A percentile compares a stretch with the other conserved stretches of the same genome.
These are phyloP conservation scores for Venturia asperata DNA, from an alignment of 2,329 filamentous ascomycete species.

Conservation along the genomic window DNA sequence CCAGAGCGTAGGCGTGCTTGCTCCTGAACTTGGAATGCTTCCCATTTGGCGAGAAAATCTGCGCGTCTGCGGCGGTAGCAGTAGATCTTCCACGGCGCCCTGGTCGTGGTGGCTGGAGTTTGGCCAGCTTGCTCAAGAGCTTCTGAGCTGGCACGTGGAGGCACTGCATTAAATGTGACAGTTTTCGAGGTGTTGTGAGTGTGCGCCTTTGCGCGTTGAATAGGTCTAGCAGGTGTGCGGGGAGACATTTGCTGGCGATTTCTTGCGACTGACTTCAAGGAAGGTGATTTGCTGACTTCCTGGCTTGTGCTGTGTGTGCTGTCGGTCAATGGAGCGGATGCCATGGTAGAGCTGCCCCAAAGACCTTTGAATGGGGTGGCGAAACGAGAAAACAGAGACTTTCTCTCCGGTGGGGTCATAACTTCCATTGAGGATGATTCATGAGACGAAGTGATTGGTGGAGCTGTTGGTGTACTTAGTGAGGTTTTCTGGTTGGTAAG, in stretches of 20 bases:
- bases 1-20: background rate
- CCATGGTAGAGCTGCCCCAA: background rate
- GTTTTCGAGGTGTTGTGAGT: conserved; percentile 1
- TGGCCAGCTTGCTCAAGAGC: background rate
- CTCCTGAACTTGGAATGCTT: background rate
- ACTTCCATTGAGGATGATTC: background rate
- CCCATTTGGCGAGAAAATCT: background rate
- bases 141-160: background rate
- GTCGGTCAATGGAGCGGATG: background rate
- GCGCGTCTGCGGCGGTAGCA: background rate
- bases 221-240: background rate
- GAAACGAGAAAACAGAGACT: background rate
- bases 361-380: background rate
- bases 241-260: background rate
- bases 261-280: background rate
- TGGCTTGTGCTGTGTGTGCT: background rate
- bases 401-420: background rate
- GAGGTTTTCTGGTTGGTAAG: background rate
- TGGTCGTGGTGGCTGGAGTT: background rate
- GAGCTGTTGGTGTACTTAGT: background rate
- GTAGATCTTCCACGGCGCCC: background rate
- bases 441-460: background rate
- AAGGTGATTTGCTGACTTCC: background rate
- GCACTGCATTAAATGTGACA: background rate
- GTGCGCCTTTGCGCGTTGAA: background rate